Evolutionary conservation across 2,329 filamentous ascomycete species (phyloP).

Genomic region (Onygenales sp.): DNA sequence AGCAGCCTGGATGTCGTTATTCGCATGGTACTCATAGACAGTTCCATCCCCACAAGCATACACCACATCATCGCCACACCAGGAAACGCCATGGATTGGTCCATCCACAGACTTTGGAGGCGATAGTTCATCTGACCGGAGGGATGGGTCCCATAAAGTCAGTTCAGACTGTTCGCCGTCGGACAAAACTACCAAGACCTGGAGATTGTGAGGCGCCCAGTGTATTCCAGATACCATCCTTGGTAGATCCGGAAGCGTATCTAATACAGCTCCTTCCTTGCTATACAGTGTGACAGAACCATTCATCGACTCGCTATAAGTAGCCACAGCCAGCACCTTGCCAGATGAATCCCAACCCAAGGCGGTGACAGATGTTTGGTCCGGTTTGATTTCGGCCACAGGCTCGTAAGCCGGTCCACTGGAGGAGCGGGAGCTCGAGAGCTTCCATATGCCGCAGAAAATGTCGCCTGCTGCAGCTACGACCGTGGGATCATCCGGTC

Average conservation of each 20-base stretch:
- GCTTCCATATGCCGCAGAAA: conserved; percentile 37
- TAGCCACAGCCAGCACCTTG: conserved; percentile 37
- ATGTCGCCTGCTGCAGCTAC: conserved; percentile 34
- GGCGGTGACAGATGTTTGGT: conserved; percentile 31
- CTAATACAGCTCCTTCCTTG: conserved; percentile 32
- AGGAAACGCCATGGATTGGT: conserved; percentile 34
- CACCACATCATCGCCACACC: conserved; percentile 28
- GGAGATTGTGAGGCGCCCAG: conserved; percentile 30
- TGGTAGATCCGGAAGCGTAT: conserved; percentile 36
- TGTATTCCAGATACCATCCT: conserved; percentile 34
- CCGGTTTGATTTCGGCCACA: conserved; percentile 25
- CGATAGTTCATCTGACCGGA: conserved; percentile 28
- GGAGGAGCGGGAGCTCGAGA: conserved; percentile 19
- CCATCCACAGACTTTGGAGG: conserved; percentile 27
- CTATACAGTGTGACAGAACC: conserved; percentile 38
- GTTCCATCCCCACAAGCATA: conserved; percentile 31
- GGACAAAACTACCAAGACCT: conserved; percentile 35
- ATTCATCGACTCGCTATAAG: conserved; percentile 29
- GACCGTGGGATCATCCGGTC: conserved; percentile 33
- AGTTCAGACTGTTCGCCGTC: conserved; percentile 32
- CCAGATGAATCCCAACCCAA: conserved; percentile 38
- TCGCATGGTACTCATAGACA: conserved; percentile 31
- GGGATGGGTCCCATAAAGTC: conserved; percentile 34
- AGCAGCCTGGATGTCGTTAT: conserved; percentile 27
- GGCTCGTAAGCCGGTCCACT: conserved; percentile 24